Evolutionary conservation across 208 protist genomes (phyloP), one percentile per base, ranked within the genome.

Genomic region (Trypanosoma mega): DNA sequence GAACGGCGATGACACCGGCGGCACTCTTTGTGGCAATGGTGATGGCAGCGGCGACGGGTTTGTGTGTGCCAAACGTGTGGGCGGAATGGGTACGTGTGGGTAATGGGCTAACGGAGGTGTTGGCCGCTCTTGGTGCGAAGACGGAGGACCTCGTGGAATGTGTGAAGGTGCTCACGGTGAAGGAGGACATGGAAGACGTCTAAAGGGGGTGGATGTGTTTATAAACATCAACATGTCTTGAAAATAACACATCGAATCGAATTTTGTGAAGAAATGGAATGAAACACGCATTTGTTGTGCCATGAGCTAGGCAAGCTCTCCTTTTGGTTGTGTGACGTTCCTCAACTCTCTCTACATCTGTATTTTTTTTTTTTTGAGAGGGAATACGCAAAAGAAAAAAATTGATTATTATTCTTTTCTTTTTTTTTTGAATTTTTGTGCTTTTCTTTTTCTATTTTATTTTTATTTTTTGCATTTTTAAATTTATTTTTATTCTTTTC

Each of bases 21-120:
- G 50, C 60, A 29, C 43, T 85, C 3, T 72, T 66, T 58, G 69
- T 90, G 18, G 73, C 71, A 4, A 39, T 84, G 36, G 57, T 81
- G 3, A 47, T 80, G 3, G 18, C 76, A 2, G 79, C 72, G 7
- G 72, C 77, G 5, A 67, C 63, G 26, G 59, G 49, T 3, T n/a
- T 64, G 0, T 65, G 66, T 45, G 36, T 29, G 18, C 26, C 51
- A 16, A 20, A 20, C 9, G 51, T 72, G 36, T 74, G 70, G 70
- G 49, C 11, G 14, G 66, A 61, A 31, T 60, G 73, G 63, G 18
- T 51, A 43, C 50, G 53, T 37, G 62, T 27, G 0, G 74, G 68
- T 16, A 75, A 48, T 31, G 68, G 57, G 5, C 50, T 82, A 21
- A 72, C 43, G 12, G 84, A 87, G 55, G 63, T 91, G 31, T 30